Base-by-base conservation (phyloP, 768 basidiomycete genomes). In the Russula earlei region DNA sequence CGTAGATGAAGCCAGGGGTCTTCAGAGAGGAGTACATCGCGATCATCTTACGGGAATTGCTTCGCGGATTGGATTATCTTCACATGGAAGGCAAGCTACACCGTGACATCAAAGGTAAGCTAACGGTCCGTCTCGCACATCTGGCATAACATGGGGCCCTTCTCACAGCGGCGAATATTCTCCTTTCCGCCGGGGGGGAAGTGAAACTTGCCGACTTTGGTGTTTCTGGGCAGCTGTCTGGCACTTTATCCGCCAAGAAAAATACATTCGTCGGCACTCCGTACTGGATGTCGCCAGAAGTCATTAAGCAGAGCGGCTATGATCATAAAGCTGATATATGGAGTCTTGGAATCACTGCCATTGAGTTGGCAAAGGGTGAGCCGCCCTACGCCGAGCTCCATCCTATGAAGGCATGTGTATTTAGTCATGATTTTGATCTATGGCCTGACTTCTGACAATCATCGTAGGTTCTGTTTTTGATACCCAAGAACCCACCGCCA, bases 251-350 rank as follows among this genome's bases (percentile, higher is more conserved):
- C 11, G 90, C 89, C 19, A 92, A 91, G 80, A 93, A 97, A 80
- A 98, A 99, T 64, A 99, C 95, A 0, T 97, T 94, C 67, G 95
- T 95, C 31, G 91, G 91, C 27, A 94, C 95, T 17, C 95, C 95
- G 3, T 99, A 98, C 67, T 99, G 96, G 96, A 99, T 99, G 96
- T 92, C 91, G 7, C 96, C 96, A 6, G 96, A 99, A 67, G 94
- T 98, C 22, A 99, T 99, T 75, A 98, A 98, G 69, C 96, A 99
- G 72, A 95, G 92, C 54, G 96, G 96, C 4, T 99, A 99, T 71
- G 96, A 98, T 65, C 88, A 94, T 69, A 98, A 97, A 68, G 96
- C 96, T 15, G 96, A 99, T 70, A 97, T 99, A 47, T 99, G 96
- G 96, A 91, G 88, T 70, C 72, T 99, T 60, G 96, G 95, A 14